Evolutionary conservation across 1,284 basidiomycete genomes (phyloP).

Genomic region (Trichosporon ovoides): DNA sequence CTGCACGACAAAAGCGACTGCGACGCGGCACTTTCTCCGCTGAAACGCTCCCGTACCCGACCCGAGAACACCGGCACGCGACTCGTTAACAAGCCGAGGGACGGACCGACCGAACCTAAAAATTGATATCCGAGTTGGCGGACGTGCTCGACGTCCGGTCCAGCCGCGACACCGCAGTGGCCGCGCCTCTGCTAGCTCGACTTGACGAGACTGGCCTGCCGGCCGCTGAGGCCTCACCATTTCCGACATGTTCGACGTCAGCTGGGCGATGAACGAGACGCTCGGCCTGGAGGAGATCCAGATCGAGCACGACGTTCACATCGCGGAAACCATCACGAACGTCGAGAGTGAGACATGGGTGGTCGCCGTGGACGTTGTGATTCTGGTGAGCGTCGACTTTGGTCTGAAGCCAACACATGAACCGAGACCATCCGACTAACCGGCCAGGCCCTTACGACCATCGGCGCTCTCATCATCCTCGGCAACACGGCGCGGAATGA

Average conservation of each 20-base stretch:
- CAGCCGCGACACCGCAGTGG: no score
- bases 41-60: no score
- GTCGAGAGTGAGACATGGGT: slow-evolving; percentile 35
- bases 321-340: slow-evolving; percentile 10
- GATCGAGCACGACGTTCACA: slow-evolving; percentile 8
- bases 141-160: no score
- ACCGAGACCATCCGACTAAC: not conserved
- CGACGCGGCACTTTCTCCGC: no score
- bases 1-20: no score
- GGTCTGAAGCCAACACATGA: not conserved
- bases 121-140: no score
- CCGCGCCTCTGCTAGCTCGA: no score
- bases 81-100: no score
- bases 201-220: not conserved
- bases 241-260: not conserved
- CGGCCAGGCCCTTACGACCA: slow-evolving; percentile 31
- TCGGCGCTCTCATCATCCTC: slow-evolving; percentile 36
- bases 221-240: not conserved
- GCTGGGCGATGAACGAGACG: not conserved
- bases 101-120: no score
- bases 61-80: no score
- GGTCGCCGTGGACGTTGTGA: slow-evolving; percentile 37
- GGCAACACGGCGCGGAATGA: slow-evolving; percentile 36
- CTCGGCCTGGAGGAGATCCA: not conserved
- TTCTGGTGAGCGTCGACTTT: slow-evolving; percentile 33